These are phyloP conservation scores for Coniochaeta ligniaria DNA, from an alignment of 2,329 filamentous ascomycete genomes.

Conservation along the genomic window DNA sequence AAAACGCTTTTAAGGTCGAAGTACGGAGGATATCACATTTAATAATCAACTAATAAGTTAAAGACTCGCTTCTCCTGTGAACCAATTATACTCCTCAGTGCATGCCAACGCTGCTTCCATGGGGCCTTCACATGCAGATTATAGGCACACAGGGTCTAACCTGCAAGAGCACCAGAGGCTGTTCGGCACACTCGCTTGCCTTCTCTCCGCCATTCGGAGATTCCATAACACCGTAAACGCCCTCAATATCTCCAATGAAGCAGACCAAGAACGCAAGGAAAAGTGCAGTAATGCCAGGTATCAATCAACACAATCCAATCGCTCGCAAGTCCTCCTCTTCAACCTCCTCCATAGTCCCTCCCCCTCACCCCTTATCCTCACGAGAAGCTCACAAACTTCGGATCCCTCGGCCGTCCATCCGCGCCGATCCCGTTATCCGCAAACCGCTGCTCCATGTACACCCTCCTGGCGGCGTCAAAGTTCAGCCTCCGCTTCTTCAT, in stretches of 20 bases:
- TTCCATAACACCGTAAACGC: too few relatives aligned
- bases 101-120: too few relatives aligned
- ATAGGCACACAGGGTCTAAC: too few relatives aligned
- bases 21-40: neutral
- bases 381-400: slow-evolving; percentile 92
- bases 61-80: neutral
- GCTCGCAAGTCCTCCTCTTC: neutral
- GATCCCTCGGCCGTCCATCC: slow-evolving; percentile 82
- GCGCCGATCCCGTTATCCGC: slow-evolving; percentile 80
- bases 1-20: neutral
- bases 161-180: too few relatives aligned
- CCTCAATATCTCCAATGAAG: neutral
- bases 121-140: too few relatives aligned
- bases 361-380: slow-evolving; percentile 23
- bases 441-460: slow-evolving; percentile 82
- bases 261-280: neutral
- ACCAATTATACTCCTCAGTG: neutral
- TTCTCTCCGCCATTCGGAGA: too few relatives aligned
- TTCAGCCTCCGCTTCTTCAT: slow-evolving; percentile 79
- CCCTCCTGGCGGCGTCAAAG: slow-evolving; percentile 85
- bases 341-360: neutral
- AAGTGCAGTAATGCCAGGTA: neutral
- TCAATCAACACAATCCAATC: neutral
- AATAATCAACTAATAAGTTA: neutral
- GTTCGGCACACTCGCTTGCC: too few relatives aligned